Percentiles rank a stretch among this genome's conserved stretches.
Evolutionary conservation across 345 rosid species (phyloP).

Genomic region (Citrus hindsii): DNA sequence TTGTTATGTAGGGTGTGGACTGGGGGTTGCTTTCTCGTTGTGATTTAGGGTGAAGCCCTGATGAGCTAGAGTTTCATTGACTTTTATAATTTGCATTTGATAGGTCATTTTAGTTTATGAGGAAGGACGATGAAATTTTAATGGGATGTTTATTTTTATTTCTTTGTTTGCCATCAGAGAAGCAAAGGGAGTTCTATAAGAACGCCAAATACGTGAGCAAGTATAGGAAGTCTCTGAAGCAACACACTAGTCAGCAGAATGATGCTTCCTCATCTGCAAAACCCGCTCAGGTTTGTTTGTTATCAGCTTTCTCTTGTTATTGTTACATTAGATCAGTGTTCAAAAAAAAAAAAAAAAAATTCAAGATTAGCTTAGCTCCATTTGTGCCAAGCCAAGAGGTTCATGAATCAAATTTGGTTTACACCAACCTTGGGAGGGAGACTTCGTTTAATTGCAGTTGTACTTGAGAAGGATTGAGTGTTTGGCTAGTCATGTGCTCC

Average conservation of each 20-base stretch:
- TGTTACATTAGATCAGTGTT: background rate
- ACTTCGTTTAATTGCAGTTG: background rate
- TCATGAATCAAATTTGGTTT: background rate
- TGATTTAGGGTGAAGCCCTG: background rate
- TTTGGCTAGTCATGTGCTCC: background rate
- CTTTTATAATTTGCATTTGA: background rate
- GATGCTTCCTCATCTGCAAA: conserved; percentile 9
- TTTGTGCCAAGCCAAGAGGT: background rate
- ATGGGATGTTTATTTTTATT: background rate
- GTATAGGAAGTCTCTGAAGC: conserved; percentile 57
- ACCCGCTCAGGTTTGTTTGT: conserved; percentile 28
- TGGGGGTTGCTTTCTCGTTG: background rate
- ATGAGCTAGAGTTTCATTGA: background rate
- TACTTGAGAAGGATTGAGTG: background rate
- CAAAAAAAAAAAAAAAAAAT: background rate
- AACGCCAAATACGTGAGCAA: conserved; percentile 74
- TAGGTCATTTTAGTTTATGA: background rate
- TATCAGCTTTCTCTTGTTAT: background rate
- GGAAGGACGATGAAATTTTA: background rate
- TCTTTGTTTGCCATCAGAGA: conserved; percentile 41
- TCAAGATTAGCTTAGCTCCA: background rate
- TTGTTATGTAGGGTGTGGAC: background rate
- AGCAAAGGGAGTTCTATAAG: conserved; percentile 71
- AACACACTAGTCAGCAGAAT: conserved; percentile 27
- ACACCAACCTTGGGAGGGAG: background rate